A percentile compares a stretch with the other conserved stretches of the same genome.
phyloP scores from a whole-genome alignment of 2,329 filamentous ascomycete genomes.

The Teratosphaeria viscida region DNA sequence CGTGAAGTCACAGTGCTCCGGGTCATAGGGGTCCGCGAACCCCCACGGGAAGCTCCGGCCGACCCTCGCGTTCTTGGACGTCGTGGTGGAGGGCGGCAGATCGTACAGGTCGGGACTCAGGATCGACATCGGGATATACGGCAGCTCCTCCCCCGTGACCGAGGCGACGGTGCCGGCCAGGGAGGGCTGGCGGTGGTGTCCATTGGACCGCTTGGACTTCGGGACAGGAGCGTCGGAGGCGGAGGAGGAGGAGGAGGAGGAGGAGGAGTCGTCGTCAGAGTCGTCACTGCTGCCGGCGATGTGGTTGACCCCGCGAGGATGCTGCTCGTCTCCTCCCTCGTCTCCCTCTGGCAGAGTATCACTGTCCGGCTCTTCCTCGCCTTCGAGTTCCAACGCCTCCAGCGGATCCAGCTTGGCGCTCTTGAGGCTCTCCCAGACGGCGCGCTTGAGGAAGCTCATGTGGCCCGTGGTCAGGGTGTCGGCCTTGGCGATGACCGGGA shows the following conservation, averaged over 20 bases:
- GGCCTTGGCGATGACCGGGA: slow-evolving; percentile 91
- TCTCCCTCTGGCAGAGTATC: slow-evolving; percentile 41
- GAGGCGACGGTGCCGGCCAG: slow-evolving; percentile 26
- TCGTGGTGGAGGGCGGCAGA: slow-evolving; percentile 59
- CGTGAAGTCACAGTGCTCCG: slow-evolving; percentile 86
- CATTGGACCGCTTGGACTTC: slow-evolving; percentile 6
- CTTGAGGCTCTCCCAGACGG: slow-evolving; percentile 81
- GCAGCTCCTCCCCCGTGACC: slow-evolving; percentile 37
- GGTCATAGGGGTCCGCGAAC: slow-evolving; percentile 86
- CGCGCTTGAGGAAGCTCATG: slow-evolving; percentile 84
- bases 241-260: too few species aligned
- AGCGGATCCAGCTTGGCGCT: slow-evolving; percentile 78
- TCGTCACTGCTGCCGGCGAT: slow-evolving; percentile 16
- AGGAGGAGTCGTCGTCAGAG: too few species aligned
- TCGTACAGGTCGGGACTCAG: slow-evolving; percentile 91
- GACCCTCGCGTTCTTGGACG: slow-evolving; percentile 48
- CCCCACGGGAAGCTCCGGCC: slow-evolving; percentile 94
- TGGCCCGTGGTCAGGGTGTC: slow-evolving; percentile 93
- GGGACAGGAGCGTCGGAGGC: slow-evolving; percentile 20
- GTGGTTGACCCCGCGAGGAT: slow-evolving; percentile 9
- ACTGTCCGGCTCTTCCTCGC: slow-evolving; percentile 48
- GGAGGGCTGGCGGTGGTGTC: slow-evolving; percentile 31
- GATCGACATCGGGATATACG: slow-evolving; percentile 79
- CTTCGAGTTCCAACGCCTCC: slow-evolving; percentile 72
- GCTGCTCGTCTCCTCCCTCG: slow-evolving; percentile 27